Percentiles rank a stretch among this genome's conserved stretches.
phyloP scores from a whole-genome alignment of 306 rosid species.

The Rubus parviflorus region DNA sequence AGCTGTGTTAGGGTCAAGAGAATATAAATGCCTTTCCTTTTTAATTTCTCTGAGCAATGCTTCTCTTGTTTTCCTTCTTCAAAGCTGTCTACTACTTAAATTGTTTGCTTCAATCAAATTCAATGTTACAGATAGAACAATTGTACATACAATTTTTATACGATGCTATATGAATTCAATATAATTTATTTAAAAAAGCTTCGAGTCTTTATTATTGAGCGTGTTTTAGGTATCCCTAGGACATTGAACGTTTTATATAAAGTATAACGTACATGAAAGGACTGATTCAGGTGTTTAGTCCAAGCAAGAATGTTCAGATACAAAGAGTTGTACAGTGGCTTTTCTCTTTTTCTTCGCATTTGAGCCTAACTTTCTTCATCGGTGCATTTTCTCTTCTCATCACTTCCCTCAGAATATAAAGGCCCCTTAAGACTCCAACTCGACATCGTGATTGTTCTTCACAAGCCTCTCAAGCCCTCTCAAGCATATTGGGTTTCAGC shows the following conservation, averaged over 20 bases:
- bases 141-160: conserved; percentile 21
- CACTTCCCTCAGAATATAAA: not conserved
- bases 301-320: not conserved
- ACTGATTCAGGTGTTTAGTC: not conserved
- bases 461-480: not conserved
- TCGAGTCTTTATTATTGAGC: not conserved
- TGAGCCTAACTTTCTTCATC: no score
- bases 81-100: not conserved
- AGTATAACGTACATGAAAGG: no score
- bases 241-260: not conserved
- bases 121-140: conserved; percentile 18
- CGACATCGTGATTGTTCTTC: conserved; percentile 17
- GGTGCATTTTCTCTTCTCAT: conserved; percentile 29
- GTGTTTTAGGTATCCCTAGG: not conserved
- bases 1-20: not conserved
- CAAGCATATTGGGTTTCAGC: conserved; percentile 22
- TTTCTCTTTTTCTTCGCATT: conserved; percentile 17
- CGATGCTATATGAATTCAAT: conserved; percentile 3
- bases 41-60: not conserved
- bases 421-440: not conserved
- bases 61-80: conserved; percentile 17
- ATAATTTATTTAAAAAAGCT: not conserved
- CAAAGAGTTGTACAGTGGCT: no score
- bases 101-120: conserved; percentile 7
- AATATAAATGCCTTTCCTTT: not conserved